These are phyloP conservation scores for Flaveria linearis DNA, from an alignment of 129 eudicot genomes.

Conservation along the genomic window DNA sequence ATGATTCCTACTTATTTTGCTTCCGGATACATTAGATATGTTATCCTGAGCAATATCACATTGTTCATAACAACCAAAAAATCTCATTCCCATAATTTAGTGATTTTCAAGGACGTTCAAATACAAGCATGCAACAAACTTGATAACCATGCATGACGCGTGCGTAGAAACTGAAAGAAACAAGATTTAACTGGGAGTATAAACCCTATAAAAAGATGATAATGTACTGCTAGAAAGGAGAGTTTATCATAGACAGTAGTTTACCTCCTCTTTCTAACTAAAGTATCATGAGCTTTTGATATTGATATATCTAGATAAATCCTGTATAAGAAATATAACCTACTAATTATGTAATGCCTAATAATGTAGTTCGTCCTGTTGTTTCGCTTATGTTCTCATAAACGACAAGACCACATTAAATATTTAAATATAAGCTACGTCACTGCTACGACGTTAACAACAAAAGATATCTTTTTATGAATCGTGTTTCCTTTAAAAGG, in stretches of 20 bases:
- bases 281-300: neutral
- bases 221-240: neutral
- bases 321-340: neutral
- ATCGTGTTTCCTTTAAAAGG: neutral
- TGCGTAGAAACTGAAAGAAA: neutral
- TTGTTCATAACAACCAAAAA: neutral
- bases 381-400: neutral
- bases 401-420: conserved; percentile 20
- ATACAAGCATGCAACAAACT: neutral
- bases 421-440: conserved; percentile 2
- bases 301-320: neutral
- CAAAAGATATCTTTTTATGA: neutral
- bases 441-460: neutral
- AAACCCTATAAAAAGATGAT: neutral
- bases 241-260: neutral
- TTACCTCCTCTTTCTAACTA: neutral
- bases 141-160: neutral
- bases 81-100: neutral
- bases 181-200: neutral
- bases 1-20: neutral
- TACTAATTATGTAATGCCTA: neutral
- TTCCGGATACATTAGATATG: neutral
- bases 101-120: neutral
- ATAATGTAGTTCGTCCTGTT: neutral
- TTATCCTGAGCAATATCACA: neutral